Base-by-base conservation (phyloP, 768 basidiomycete species). In the Tricholoma sp. region DNA sequence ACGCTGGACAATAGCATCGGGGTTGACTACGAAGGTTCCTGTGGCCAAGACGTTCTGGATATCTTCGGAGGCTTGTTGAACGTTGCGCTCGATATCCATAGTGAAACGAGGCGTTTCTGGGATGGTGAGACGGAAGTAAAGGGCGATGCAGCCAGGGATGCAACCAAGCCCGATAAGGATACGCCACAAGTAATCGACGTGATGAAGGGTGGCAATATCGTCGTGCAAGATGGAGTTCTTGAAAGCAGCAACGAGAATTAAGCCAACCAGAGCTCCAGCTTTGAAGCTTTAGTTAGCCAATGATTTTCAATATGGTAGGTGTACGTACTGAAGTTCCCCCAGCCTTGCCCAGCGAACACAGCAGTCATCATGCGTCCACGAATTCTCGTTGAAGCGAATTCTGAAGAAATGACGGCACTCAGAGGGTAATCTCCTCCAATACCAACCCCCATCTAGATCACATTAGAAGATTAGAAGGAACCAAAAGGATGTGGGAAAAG, bases 101-200 rank as follows among this genome's bases (percentile, higher is more conserved):
- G 93, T 96, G 71, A 80, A 83, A 61, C 93, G 90, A 24, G 93
- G 93, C 0, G 92, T 94, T 70, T 94, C 92, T 3, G 93, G 91
- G 65, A 95, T 94, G 22, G 92, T 94, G 32, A 94, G 80, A 68
- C 93, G 90, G 87, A 91, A 94, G 77, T 93, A 94, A 52, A 94
- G 83, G 18, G 91, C 92, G 56, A 93, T 67, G 41, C 77, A 79
- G 55, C 83, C 93, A 32, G 93, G 94, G 51, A 96, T 76, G 56
- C 86, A 89, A 46, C 93, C 93, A 35, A 94, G 76, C 65, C 93
- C 93, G 69, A 96, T 92, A 66, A 95, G 79, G 51, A 94, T 73
- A 64, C 93, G 87, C 93, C 93, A 94, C 67, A 83, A 80, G 66
- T 77, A 81, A 72, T 96, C 93, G 57, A 96, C 78, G 46, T 80